A percentile compares a stretch with the other conserved stretches of the same genome.
phyloP scores from a whole-genome alignment of 208 protist genomes.

The Trichomonas tenax region DNA sequence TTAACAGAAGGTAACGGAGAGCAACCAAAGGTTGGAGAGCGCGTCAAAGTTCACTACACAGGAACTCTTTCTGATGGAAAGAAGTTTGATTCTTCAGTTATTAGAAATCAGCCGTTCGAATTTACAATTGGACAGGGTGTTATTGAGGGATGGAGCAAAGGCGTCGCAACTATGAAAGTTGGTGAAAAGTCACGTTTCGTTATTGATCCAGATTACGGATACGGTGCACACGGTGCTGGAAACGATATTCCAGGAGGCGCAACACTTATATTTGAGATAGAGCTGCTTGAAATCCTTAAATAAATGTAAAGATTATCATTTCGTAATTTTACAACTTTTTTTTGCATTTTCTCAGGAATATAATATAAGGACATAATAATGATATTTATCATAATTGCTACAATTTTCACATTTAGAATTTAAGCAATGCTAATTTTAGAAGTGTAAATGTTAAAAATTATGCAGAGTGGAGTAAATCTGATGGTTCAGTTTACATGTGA shows the following conservation, averaged over 20 bases:
- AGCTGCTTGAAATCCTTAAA: background rate
- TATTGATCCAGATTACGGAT: slow-evolving; percentile 36
- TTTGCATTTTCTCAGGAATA: no score
- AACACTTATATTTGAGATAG: slow-evolving; percentile 38
- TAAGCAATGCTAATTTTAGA: no score
- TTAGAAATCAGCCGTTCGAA: slow-evolving; percentile 38
- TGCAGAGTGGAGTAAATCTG: no score
- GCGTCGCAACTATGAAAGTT: slow-evolving; percentile 35
- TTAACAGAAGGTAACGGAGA: background rate
- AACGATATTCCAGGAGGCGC: slow-evolving; percentile 35
- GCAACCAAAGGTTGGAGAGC: background rate
- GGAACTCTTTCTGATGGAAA: slow-evolving; percentile 50
- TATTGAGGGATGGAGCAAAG: slow-evolving; percentile 50
- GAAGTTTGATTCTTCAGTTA: slow-evolving; percentile 49
- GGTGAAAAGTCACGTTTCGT: slow-evolving; percentile 32
- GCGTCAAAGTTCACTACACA: slow-evolving; percentile 45
- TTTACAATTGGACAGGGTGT: slow-evolving; percentile 48
- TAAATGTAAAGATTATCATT: background rate
- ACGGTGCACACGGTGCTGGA: slow-evolving; percentile 32
- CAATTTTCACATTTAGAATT: no score
- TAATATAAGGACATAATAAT: no score
- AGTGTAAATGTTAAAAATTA: no score
- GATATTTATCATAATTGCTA: no score
- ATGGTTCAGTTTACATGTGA: no score
- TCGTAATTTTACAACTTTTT: no score